Evolutionary conservation across 148 eudicot genomes (phyloP).

Genomic region (Silene uniflora): DNA sequence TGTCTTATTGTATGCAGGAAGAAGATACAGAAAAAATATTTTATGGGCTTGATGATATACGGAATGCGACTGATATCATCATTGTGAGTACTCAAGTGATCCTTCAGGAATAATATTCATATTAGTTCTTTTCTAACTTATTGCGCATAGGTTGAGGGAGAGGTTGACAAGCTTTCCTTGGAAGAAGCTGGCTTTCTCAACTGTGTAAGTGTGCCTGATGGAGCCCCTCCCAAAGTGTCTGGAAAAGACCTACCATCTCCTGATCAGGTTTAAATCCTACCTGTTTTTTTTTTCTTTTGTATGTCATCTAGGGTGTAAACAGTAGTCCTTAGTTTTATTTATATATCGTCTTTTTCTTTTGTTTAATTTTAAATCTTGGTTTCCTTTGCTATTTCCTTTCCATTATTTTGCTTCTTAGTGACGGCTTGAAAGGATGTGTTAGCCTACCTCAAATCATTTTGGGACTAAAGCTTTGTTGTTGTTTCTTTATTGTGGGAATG

Average conservation of each 20-base stretch:
- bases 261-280: slow-evolving; percentile 47
- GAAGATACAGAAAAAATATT: slow-evolving; percentile 67
- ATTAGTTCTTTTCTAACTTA: slow-evolving; percentile 12
- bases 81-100: slow-evolving; percentile 45
- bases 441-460: not conserved
- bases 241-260: slow-evolving; percentile 61
- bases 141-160: slow-evolving; percentile 81
- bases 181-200: slow-evolving; percentile 93
- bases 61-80: slow-evolving; percentile 60
- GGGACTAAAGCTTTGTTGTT: not conserved
- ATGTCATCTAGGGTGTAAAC: not conserved
- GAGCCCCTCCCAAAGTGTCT: slow-evolving; percentile 78
- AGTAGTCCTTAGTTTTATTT: not conserved
- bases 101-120: not conserved
- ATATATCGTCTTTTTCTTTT: no score
- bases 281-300: not conserved
- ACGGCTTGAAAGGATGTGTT: not conserved
- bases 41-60: slow-evolving; percentile 91
- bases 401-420: not conserved
- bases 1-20: slow-evolving; percentile 51
- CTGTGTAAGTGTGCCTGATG: slow-evolving; percentile 98
- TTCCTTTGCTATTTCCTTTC: not conserved
- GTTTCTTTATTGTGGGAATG: not conserved
- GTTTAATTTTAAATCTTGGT: not conserved
- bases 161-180: slow-evolving; percentile 96